Evolutionary conservation across 1,139 yeast species (phyloP).

Genomic region (Blastobotrys malaysiensis): DNA sequence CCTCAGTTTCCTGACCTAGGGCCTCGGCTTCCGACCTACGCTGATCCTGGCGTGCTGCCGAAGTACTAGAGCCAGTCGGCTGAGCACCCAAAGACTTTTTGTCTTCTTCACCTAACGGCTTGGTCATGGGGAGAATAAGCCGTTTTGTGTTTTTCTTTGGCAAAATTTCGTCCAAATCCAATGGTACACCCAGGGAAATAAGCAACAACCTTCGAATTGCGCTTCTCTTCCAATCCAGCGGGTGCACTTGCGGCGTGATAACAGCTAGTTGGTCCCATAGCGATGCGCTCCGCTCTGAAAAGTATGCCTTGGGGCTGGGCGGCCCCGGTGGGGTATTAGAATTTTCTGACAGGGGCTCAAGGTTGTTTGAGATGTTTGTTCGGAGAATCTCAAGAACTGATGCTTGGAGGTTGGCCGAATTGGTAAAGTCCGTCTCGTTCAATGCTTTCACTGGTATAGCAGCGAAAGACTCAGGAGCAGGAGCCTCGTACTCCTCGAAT

Average conservation of each 20-base stretch:
- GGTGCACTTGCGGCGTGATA: conserved; percentile 22
- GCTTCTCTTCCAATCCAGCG: conserved; percentile 52
- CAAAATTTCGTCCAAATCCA: conserved; percentile 49
- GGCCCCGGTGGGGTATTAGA: conserved; percentile 10
- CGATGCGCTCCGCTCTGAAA: conserved; percentile 29
- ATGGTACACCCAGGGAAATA: conserved; percentile 54
- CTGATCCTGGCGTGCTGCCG: background rate
- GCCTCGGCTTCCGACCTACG: conserved; percentile 8
- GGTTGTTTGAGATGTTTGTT: conserved; percentile 2
- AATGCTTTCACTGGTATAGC: conserved; percentile 11
- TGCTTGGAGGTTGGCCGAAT: conserved; percentile 25
- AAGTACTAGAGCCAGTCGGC: background rate
- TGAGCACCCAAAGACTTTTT: conserved; percentile 1
- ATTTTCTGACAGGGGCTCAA: conserved; percentile 1
- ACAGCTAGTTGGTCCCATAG: conserved; percentile 34
- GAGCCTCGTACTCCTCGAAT: conserved; percentile 17
- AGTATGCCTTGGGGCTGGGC: conserved; percentile 19
- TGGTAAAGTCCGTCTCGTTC: conserved; percentile 21
- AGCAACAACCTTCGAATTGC: conserved; percentile 52
- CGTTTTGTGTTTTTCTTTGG: conserved; percentile 31
- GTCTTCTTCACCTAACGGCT: conserved; percentile 1
- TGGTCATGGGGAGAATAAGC: conserved; percentile 26
- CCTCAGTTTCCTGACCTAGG: conserved; percentile 22
- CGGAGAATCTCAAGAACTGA: conserved; percentile 17
- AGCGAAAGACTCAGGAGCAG: background rate